phyloP scores from a whole-genome alignment of 2,329 filamentous ascomycete species.

The Arthrobotrys sphaeroides region DNA sequence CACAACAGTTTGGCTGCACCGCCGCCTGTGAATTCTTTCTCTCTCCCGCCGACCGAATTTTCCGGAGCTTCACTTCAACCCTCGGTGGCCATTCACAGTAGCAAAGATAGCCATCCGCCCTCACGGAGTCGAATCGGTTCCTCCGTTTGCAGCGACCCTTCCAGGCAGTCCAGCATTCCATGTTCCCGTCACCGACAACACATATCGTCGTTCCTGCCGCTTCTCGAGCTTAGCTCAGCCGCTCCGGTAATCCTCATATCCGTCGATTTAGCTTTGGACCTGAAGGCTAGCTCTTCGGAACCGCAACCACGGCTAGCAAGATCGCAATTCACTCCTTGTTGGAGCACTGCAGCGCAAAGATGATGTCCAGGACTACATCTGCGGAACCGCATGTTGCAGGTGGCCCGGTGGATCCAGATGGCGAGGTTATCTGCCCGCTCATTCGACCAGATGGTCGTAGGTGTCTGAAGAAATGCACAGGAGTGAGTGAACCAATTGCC shows the following conservation, averaged over 20 bases:
- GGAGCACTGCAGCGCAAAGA: constrained; percentile 20
- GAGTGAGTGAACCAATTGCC: constrained; percentile 73
- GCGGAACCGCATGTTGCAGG: constrained; percentile 54
- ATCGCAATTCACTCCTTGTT: constrained; percentile 7
- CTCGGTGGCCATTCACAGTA: not conserved
- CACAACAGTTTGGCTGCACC: not conserved
- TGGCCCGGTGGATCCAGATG: constrained; percentile 54
- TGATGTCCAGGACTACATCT: constrained; percentile 52
- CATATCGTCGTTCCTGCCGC: constrained; percentile 42
- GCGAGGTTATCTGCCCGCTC: constrained; percentile 92
- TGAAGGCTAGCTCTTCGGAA: constrained; percentile 22
- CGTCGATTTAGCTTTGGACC: constrained; percentile 7
- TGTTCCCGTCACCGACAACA: constrained; percentile 53
- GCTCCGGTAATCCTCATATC: constrained; percentile 4
- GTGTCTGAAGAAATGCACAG: constrained; percentile 96
- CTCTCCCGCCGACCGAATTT: constrained; percentile 13
- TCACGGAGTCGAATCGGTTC: constrained; percentile 47
- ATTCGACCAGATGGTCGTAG: constrained; percentile 95
- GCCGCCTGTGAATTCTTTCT: not conserved
- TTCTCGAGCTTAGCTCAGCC: constrained; percentile 54
- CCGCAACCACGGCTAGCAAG: constrained; percentile 12
- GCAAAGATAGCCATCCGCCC: not conserved
- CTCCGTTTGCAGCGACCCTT: constrained; percentile 40
- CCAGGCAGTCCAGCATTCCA: constrained; percentile 40
- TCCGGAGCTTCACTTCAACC: not conserved